These are phyloP conservation scores for Coccomyxa sp. DNA, from an alignment of 139 green algal species.

Conservation along the genomic window DNA sequence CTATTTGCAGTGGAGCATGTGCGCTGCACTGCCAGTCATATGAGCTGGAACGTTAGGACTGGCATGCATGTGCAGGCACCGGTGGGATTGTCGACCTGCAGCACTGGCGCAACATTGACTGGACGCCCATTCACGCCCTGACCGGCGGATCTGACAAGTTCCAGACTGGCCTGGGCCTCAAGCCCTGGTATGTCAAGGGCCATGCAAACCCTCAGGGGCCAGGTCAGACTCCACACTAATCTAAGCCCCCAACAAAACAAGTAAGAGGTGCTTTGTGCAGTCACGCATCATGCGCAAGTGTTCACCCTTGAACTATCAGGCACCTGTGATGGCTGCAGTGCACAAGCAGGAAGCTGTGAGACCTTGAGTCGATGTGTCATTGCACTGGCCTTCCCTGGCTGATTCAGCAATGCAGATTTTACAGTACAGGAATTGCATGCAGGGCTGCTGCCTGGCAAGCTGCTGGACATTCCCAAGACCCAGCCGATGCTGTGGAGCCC, in stretches of 20 bases:
- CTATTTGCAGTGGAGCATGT: neutral
- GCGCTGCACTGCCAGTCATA: neutral
- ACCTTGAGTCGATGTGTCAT: neutral
- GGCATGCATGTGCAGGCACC: neutral
- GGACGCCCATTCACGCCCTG: neutral
- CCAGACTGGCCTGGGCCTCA: neutral
- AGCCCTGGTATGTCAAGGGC: conserved; percentile 12
- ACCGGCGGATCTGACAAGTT: neutral
- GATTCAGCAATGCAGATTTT: neutral
- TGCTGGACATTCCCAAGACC: neutral
- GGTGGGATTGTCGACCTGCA: neutral
- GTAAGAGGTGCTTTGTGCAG: neutral
- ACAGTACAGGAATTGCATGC: neutral
- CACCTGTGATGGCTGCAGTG: neutral
- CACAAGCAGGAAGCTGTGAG: neutral
- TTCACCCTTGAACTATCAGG: neutral
- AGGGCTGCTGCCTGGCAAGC: neutral
- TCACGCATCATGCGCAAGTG: neutral
- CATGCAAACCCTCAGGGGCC: neutral
- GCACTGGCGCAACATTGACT: neutral
- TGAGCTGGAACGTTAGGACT: neutral
- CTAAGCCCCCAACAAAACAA: neutral
- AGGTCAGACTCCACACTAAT: neutral
- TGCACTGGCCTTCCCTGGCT: neutral
- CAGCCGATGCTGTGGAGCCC: too few relatives aligned